These are phyloP conservation scores for Leccinum boreale DNA, from an alignment of 768 basidiomycete species.

Conservation along the genomic window DNA sequence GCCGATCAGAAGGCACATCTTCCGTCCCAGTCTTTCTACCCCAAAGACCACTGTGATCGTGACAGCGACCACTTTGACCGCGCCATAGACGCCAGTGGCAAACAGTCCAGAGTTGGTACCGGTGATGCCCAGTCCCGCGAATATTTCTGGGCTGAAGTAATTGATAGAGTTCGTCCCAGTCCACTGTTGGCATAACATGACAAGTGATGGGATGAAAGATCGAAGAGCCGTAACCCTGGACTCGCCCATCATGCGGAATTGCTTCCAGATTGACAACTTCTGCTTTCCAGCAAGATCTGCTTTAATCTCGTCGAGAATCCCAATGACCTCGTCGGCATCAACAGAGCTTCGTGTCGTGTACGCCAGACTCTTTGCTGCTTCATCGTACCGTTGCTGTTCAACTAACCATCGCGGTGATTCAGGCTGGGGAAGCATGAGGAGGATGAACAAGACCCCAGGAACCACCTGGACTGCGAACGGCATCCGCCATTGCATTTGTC, in stretches of 20 bases:
- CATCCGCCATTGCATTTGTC: conserved; percentile 51
- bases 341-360: conserved; percentile 31
- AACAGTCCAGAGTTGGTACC: conserved; percentile 43
- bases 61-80: conserved; percentile 43
- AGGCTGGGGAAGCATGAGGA: conserved; percentile 46
- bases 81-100: conserved; percentile 45
- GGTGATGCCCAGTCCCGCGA: conserved; percentile 44
- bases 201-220: conserved; percentile 43
- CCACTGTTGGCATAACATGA: conserved; percentile 49
- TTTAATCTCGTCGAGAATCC: conserved; percentile 45
- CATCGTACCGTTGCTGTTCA: conserved; percentile 41
- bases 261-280: conserved; percentile 31
- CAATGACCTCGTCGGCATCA: conserved; percentile 34
- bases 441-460: conserved; percentile 47
- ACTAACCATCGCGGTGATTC: conserved; percentile 58
- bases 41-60: conserved; percentile 40
- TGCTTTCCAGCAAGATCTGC: conserved; percentile 44
- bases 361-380: conserved; percentile 40
- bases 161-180: conserved; percentile 55
- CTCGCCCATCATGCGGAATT: conserved; percentile 43
- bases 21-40: conserved; percentile 48
- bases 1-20: conserved; percentile 47
- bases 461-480: conserved; percentile 52
- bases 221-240: conserved; percentile 38
- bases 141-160: conserved; percentile 53